phyloP scores from a whole-genome alignment of 257 asterid species.

The Solanum paucissectum region DNA sequence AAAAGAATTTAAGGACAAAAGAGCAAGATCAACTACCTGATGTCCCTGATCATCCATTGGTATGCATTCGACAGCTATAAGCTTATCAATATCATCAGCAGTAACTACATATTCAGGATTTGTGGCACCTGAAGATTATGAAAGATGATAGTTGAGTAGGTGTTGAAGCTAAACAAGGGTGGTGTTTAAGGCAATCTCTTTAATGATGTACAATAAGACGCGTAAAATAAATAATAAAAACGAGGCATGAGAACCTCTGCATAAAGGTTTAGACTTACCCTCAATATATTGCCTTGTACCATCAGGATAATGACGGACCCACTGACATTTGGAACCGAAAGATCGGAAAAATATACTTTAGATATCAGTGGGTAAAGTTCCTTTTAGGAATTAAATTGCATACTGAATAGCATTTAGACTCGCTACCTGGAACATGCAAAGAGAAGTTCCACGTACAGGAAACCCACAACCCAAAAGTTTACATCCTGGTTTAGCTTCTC shows the following conservation, averaged over 20 bases:
- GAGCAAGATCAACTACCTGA: conserved; percentile 37
- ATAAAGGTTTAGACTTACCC: conserved; percentile 35
- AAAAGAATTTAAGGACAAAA: background rate
- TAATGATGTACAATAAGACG: background rate
- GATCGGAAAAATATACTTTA: background rate
- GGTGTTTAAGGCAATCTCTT: background rate
- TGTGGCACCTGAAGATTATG: conserved; percentile 71
- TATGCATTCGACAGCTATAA: conserved; percentile 95
- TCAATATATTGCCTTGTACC: conserved; percentile 96
- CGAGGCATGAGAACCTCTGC: background rate
- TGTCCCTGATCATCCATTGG: conserved; percentile 98
- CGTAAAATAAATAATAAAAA: background rate
- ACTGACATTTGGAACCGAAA: conserved; percentile 36
- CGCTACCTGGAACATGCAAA: conserved; percentile 96
- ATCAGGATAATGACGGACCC: conserved; percentile 99
- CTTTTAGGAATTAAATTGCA: background rate
- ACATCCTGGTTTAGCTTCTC: conserved; percentile 95
- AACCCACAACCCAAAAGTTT: conserved; percentile 84
- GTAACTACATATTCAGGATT: conserved; percentile 91
- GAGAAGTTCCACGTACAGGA: conserved; percentile 94
- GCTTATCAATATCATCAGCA: conserved; percentile 90
- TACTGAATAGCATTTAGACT: background rate
- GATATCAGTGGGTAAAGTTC: background rate
- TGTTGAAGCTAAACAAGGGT: background rate
- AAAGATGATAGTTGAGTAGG: background rate